Base-by-base conservation (phyloP, 371 early-diverging fungal species). In the Mucor irregularis region DNA sequence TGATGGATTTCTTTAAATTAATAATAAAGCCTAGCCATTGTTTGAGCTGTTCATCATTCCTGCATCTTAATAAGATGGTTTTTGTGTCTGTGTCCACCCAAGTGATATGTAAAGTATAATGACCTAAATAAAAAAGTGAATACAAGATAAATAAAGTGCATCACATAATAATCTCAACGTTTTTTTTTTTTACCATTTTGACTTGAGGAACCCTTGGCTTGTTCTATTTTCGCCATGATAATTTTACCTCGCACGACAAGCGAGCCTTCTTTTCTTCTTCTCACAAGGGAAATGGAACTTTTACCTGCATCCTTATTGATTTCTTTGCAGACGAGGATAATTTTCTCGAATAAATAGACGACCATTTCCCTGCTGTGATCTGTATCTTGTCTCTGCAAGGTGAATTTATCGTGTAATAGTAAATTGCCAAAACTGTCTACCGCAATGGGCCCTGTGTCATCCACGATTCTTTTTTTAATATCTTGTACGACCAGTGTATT, bases 11-110 rank as follows among this genome's bases (percentile, higher is more conserved):
- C 78, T 76, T 53, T 66, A 73, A 40, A 86, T 85, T 51, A 90
- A 66, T 25, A 85, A 81, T 38, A 67, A 68, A 69, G 87, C 84
- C 30, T 13, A 60, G 28, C 98, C 99, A 98, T 62, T 87, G 83
- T 42, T 82, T 80, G 28, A 93, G 82, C 58, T 95, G 95, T 57
- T 98, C 98, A 37, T 87, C 89, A 55, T 93, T 90, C n/a, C 92
- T 78, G 68, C 94, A 94, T 56, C 86, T 89, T 21, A 97, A 68
- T 34, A 87, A 85, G 67, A 97, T 93, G 34, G 89, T 84, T 53
- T 95, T 92, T 63, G 86, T 78, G 11, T 85, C 81, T 40, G 52
- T 53, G 33, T 76, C 71, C 10, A 61, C 62, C 71, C 73, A 76
- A 45, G 68, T 66, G 3, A 76, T 43, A 16, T 62, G 61, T 19